Percentiles rank a stretch among this genome's conserved stretches.
These are phyloP conservation scores for Phaeosphaeria sp. DNA, from an alignment of 2,329 filamentous ascomycete genomes.

Conservation along the genomic window DNA sequence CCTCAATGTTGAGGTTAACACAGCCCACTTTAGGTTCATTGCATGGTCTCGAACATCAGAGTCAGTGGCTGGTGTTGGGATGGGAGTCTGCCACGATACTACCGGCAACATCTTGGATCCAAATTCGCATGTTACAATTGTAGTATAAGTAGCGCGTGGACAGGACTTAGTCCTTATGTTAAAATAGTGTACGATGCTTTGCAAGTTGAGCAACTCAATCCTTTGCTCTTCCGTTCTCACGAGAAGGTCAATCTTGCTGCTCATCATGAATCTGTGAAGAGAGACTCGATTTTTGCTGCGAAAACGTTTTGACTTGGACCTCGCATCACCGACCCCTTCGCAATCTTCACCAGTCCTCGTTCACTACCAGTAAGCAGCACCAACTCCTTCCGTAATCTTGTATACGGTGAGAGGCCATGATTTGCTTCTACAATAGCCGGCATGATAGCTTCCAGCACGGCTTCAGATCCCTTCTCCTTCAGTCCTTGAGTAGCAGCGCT, in stretches of 20 bases:
- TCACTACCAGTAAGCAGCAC: neutral
- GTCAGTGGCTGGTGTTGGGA: too few species aligned
- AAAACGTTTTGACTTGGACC: neutral
- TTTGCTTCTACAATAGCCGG: conserved; percentile 4
- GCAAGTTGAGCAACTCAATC: too few species aligned
- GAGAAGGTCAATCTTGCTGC: neutral
- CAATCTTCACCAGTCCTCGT: conserved; percentile 1
- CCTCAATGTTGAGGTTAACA: too few species aligned
- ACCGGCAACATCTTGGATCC: too few species aligned
- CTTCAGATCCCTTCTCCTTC: neutral
- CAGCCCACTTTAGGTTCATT: too few species aligned
- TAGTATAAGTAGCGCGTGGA: too few species aligned
- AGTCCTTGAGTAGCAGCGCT: neutral
- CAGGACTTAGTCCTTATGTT: too few species aligned
- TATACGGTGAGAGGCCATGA: conserved; percentile 1
- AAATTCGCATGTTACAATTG: too few species aligned
- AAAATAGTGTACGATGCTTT: too few species aligned
- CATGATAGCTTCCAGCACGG: neutral
- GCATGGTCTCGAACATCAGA: too few species aligned
- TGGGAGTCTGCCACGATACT: too few species aligned
- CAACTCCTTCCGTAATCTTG: neutral
- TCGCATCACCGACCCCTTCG: neutral
- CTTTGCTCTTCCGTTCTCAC: neutral
- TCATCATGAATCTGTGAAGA: neutral
- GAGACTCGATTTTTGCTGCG: neutral